Evolutionary conservation across 2,329 filamentous ascomycete species (phyloP).

Genomic region (Aurifilum marmelostoma): DNA sequence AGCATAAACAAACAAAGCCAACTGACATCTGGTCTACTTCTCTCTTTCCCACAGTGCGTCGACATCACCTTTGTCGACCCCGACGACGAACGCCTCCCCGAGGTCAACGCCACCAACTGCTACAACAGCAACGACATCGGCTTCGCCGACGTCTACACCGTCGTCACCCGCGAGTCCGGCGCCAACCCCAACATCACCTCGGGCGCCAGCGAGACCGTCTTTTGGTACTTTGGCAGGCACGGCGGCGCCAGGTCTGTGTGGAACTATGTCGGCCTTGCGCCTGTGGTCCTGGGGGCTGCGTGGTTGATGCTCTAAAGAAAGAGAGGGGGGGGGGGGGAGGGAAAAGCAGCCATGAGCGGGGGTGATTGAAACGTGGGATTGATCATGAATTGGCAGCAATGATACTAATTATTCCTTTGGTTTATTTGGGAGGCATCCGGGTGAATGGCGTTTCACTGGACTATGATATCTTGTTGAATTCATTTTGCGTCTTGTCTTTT

Average conservation of each 20-base stretch:
- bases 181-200: conserved; percentile 40
- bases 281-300: conserved; percentile 44
- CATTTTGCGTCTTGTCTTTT: neutral
- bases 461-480: conserved; percentile 23
- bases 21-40: neutral
- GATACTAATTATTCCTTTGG: neutral
- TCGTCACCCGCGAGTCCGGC: conserved; percentile 53
- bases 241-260: conserved; percentile 33
- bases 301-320: conserved; percentile 36
- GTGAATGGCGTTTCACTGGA: conserved; percentile 7
- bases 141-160: conserved; percentile 77
- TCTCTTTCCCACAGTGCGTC: conserved; percentile 76
- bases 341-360: too few species aligned
- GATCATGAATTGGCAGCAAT: neutral
- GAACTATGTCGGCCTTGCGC: conserved; percentile 45
- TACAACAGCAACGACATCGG: conserved; percentile 81
- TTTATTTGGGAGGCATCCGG: neutral
- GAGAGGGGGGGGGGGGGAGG: neutral
- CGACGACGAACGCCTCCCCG: conserved; percentile 64
- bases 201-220: conserved; percentile 32
- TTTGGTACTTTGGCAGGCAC: conserved; percentile 36
- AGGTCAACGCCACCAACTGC: conserved; percentile 83
- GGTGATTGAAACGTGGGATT: too few species aligned
- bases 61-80: conserved; percentile 91
- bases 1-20: neutral